Evolutionary conservation across 805 yeast genomes (phyloP).

Genomic region (Barnettozyma populi): DNA sequence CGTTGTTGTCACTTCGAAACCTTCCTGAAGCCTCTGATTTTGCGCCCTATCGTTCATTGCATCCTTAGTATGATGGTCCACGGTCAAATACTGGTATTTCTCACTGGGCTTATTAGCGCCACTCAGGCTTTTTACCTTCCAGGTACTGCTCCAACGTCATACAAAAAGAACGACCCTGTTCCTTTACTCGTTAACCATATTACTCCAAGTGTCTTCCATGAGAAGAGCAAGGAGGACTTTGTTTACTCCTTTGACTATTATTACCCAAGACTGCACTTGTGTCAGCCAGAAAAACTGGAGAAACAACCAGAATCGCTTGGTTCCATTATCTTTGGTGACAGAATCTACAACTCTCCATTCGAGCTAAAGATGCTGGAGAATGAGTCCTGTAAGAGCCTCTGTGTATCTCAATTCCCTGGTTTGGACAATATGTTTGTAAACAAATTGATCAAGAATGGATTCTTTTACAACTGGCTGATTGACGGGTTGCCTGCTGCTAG

Average conservation of each 20-base stretch:
- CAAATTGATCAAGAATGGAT: slow-evolving; percentile 75
- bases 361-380: slow-evolving; percentile 72
- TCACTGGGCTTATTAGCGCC: neutral
- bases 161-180: slow-evolving; percentile 62
- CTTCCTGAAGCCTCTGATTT: neutral
- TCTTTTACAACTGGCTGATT: slow-evolving; percentile 84
- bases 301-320: slow-evolving; percentile 90
- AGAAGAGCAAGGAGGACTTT: slow-evolving; percentile 42
- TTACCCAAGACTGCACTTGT: slow-evolving; percentile 76
- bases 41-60: neutral
- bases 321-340: slow-evolving; percentile 89
- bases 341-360: slow-evolving; percentile 91
- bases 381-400: slow-evolving; percentile 60
- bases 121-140: slow-evolving; percentile 76
- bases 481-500: slow-evolving; percentile 95
- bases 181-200: slow-evolving; percentile 85
- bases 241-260: slow-evolving; percentile 80
- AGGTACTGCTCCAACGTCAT: slow-evolving; percentile 93
- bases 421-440: slow-evolving; percentile 72
- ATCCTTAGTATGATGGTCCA: neutral
- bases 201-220: slow-evolving; percentile 61
- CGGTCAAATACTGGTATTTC: neutral
- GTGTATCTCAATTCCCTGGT: slow-evolving; percentile 52
- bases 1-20: neutral
- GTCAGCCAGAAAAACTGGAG: slow-evolving; percentile 49